Conservation (phyloP, 441 rosid genomes). For the Gossypium schwendimanii region DNA sequence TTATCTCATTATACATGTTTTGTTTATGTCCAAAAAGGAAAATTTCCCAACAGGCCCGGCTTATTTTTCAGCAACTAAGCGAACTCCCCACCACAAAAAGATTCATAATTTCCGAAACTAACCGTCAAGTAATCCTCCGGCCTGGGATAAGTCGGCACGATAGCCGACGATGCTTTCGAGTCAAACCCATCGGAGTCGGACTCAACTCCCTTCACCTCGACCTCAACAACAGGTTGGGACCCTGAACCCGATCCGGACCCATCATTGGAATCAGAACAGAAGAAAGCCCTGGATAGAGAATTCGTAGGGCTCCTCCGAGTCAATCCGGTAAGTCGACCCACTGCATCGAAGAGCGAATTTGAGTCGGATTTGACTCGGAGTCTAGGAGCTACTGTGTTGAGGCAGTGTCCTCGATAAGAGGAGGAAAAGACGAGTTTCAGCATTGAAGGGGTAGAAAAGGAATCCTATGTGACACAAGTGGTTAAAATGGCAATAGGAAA, state of each 20-base stretch:
- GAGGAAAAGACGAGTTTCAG: slow-evolving; percentile 67
- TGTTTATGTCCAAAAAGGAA: not conserved
- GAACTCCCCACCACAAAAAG: not conserved
- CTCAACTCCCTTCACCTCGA: slow-evolving; percentile 41
- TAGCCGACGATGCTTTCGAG: slow-evolving; percentile 59
- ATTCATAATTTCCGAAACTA: not conserved
- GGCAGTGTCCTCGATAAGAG: slow-evolving; percentile 40
- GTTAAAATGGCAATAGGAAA: slow-evolving; percentile 10
- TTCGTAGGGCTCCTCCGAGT: slow-evolving; percentile 26
- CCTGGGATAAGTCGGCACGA: slow-evolving; percentile 64
- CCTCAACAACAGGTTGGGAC: slow-evolving; percentile 34
- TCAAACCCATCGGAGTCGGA: slow-evolving; percentile 40
- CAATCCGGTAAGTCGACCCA: slow-evolving; percentile 46
- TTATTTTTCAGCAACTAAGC: not conserved
- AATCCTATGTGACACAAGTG: not conserved
- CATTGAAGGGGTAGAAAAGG: slow-evolving; percentile 33
- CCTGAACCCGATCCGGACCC: slow-evolving; percentile 17
- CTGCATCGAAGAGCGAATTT: slow-evolving; percentile 38
- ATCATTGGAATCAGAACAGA: slow-evolving; percentile 52
- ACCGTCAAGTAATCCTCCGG: slow-evolving; percentile 89
- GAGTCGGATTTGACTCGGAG: slow-evolving; percentile 33
- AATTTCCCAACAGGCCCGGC: not conserved
- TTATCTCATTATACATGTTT: not conserved
- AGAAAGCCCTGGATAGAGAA: slow-evolving; percentile 46
- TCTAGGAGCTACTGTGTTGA: slow-evolving; percentile 24